A percentile compares a stretch with the other conserved stretches of the same genome.
phyloP scores from a whole-genome alignment of 192 early-diverging fungal species.

The Dimargaris verticillata region DNA sequence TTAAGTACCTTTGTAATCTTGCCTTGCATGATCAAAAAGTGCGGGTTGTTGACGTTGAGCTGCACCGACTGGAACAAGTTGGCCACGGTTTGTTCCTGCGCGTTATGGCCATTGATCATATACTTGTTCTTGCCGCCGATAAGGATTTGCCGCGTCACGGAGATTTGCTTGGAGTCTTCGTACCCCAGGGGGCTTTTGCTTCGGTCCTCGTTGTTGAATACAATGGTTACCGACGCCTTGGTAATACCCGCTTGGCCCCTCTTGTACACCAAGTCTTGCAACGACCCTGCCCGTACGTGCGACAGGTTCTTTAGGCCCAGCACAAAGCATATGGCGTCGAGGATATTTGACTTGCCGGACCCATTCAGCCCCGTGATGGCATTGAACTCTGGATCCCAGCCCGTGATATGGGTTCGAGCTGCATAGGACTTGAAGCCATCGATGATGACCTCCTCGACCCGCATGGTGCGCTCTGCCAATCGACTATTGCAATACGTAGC shows the following conservation, averaged over 20 bases:
- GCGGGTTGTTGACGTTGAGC: conserved; percentile 97
- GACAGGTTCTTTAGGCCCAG: conserved; percentile 86
- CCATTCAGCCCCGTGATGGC: conserved; percentile 98
- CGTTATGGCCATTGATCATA: conserved; percentile 84
- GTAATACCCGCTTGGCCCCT: conserved; percentile 96
- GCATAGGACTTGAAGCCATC: conserved; percentile 99
- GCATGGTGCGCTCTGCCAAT: too few relatives aligned
- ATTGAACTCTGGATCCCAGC: conserved; percentile 97
- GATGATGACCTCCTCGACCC: conserved; percentile 87
- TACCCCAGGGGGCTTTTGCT: conserved; percentile 77
- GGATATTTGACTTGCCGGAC: conserved; percentile 94
- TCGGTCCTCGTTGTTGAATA: conserved; percentile 83
- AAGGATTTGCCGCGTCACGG: conserved; percentile 73
- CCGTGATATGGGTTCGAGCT: conserved; percentile 80
- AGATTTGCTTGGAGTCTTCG: conserved; percentile 67
- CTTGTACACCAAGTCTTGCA: conserved; percentile 97
- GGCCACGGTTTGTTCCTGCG: conserved; percentile 75
- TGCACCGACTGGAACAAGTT: conserved; percentile 93
- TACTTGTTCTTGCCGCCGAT: conserved; percentile 93
- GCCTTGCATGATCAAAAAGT: conserved; percentile 99
- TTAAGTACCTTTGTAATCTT: conserved; percentile 98
- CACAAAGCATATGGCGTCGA: conserved; percentile 98
- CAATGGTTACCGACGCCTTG: conserved; percentile 92
- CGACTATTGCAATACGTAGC: too few relatives aligned
- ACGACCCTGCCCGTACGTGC: conserved; percentile 80